Evolutionary conservation across 352 stramenopile species (phyloP).

Genomic region (Phytophthora ramorum): DNA sequence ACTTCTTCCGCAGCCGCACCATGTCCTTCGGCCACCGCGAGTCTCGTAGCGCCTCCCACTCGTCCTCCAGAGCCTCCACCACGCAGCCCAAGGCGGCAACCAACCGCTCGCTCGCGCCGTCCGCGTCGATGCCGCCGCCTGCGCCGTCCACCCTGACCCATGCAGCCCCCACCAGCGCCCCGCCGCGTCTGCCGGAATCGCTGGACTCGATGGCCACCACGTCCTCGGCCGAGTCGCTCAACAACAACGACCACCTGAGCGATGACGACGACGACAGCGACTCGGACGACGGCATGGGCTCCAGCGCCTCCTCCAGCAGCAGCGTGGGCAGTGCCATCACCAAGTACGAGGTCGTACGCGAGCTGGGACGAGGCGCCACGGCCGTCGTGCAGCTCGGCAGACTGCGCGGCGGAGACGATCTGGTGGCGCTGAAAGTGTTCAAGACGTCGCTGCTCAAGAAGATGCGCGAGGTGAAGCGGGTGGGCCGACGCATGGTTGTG

Average conservation of each 20-base stretch:
- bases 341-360: constrained; percentile 84
- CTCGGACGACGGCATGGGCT: constrained; percentile 36
- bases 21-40: constrained; percentile 44
- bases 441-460: constrained; percentile 88
- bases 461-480: constrained; percentile 87
- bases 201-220: constrained; percentile 51
- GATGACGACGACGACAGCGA: constrained; percentile 49
- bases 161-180: background rate
- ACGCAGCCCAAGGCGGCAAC: constrained; percentile 18
- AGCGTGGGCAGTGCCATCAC: constrained; percentile 50
- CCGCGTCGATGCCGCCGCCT: constrained; percentile 37
- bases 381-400: constrained; percentile 82
- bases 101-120: constrained; percentile 13
- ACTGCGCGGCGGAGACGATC: constrained; percentile 54
- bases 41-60: constrained; percentile 29
- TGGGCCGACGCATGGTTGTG: constrained; percentile 83
- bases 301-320: constrained; percentile 11
- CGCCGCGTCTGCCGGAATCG: constrained; percentile 19
- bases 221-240: constrained; percentile 44
- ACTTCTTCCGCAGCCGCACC: constrained; percentile 79
- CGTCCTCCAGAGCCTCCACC: constrained; percentile 18
- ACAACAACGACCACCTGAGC: constrained; percentile 50
- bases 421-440: constrained; percentile 88
- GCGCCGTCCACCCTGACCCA: constrained; percentile 11
- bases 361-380: constrained; percentile 82